A percentile compares a stretch with the other conserved stretches of the same genome.
phyloP scores from a whole-genome alignment of 257 asterid species.

The Petunia secreta region DNA sequence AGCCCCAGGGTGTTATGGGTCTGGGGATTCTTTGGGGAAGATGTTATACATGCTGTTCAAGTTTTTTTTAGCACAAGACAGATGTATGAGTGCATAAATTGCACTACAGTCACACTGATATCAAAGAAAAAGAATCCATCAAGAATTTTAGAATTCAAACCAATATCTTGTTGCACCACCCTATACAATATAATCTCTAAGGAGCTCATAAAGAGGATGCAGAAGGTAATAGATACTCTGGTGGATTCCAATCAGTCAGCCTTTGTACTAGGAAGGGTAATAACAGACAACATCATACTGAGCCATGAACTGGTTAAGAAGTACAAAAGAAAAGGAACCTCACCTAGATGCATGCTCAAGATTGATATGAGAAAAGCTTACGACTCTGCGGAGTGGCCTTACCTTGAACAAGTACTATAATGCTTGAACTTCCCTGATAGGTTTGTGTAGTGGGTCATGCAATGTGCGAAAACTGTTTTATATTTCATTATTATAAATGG shows the following conservation, averaged over 20 bases:
- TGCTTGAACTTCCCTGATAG: neutral
- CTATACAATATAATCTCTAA: neutral
- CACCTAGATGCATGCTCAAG: neutral
- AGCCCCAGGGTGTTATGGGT: too few relatives aligned
- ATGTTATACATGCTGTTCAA: too few relatives aligned
- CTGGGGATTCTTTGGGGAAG: too few relatives aligned
- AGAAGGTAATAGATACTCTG: neutral
- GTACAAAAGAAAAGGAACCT: neutral
- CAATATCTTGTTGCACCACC: conserved; percentile 31
- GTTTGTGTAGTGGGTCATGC: neutral
- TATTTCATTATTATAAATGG: neutral
- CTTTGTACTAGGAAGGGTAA: neutral
- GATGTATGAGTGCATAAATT: too few relatives aligned
- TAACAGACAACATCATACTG: neutral
- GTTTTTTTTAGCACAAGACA: too few relatives aligned
- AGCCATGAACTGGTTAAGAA: neutral
- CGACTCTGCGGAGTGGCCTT: neutral
- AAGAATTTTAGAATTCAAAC: too few relatives aligned
- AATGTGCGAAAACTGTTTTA: neutral
- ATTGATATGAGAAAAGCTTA: neutral
- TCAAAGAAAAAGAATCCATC: too few relatives aligned
- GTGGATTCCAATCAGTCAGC: neutral
- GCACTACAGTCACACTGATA: too few relatives aligned
- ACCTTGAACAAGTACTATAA: neutral
- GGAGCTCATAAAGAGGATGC: neutral